Evolutionary conservation across 2,329 filamentous ascomycete genomes (phyloP).

Genomic region (Paracoccidioides brasiliensis): DNA sequence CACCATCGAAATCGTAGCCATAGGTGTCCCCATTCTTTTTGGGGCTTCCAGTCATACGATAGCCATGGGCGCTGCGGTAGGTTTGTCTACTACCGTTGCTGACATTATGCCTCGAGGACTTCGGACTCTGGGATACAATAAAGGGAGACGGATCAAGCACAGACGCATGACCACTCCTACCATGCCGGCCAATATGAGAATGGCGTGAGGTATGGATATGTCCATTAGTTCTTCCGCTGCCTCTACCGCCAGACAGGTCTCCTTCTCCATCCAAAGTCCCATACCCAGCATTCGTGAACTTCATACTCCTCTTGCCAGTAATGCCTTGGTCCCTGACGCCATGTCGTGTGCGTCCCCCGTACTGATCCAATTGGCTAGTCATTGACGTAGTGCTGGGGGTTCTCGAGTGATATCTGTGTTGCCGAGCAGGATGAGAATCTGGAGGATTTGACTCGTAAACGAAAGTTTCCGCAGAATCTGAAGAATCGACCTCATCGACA

Average conservation of each 20-base stretch:
- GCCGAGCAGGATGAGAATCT: constrained; percentile 42
- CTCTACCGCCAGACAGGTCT: constrained; percentile 49
- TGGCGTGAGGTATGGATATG: constrained; percentile 52
- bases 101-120: constrained; percentile 43
- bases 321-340: constrained; percentile 50
- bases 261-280: constrained; percentile 52
- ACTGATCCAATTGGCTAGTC: constrained; percentile 37
- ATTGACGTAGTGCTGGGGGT: constrained; percentile 86
- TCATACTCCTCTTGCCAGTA: constrained; percentile 83
- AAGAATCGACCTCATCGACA: constrained; percentile 90
- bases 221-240: constrained; percentile 48
- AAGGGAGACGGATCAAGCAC: constrained; percentile 71
- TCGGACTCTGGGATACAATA: constrained; percentile 44
- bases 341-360: constrained; percentile 46
- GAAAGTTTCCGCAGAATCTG: constrained; percentile 95
- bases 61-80: constrained; percentile 45
- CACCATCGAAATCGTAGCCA: constrained; percentile 70
- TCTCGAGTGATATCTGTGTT: constrained; percentile 75
- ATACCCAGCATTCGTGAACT: constrained; percentile 60
- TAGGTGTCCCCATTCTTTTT: constrained; percentile 51
- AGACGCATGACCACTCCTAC: constrained; percentile 56
- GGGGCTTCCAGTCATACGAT: constrained; percentile 30
- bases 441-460: constrained; percentile 95
- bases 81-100: constrained; percentile 50
- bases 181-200: constrained; percentile 69